Percentiles rank a stretch among this genome's conserved stretches.
phyloP scores from a whole-genome alignment of 345 rosid species.

The Pistacia integerrima region DNA sequence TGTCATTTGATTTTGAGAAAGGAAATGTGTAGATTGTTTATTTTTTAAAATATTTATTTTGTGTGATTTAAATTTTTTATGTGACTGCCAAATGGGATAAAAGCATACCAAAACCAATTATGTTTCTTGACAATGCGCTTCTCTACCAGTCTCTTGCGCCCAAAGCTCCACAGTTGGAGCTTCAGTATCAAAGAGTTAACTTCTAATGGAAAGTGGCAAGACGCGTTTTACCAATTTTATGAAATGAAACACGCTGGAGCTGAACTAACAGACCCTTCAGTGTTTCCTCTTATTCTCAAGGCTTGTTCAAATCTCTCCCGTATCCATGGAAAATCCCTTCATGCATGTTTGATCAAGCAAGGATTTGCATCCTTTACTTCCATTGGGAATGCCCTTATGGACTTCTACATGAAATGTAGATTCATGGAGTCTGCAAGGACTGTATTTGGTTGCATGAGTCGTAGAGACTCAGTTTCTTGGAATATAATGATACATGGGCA shows the following conservation, averaged over 20 bases:
- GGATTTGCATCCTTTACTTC: constrained; percentile 53
- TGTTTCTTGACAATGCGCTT: constrained; percentile 30
- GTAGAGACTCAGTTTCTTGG: constrained; percentile 70
- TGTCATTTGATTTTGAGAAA: neutral
- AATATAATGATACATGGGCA: constrained; percentile 58
- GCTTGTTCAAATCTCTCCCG: constrained; percentile 52
- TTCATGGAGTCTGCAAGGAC: constrained; percentile 44
- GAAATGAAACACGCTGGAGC: constrained; percentile 42
- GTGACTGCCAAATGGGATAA: neutral
- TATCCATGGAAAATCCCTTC: constrained; percentile 46
- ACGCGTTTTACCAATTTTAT: constrained; percentile 42
- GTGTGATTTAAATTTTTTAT: neutral
- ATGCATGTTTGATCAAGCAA: constrained; percentile 52
- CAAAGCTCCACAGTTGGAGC: constrained; percentile 38
- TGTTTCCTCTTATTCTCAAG: constrained; percentile 56
- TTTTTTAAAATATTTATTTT: neutral
- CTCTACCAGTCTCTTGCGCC: constrained; percentile 18
- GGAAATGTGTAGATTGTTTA: neutral
- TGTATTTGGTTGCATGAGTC: constrained; percentile 39
- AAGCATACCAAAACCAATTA: neutral
- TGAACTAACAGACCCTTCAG: constrained; percentile 41
- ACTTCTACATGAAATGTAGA: constrained; percentile 58
- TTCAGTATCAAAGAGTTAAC: constrained; percentile 50
- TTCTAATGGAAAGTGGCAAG: constrained; percentile 50
- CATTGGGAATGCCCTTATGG: constrained; percentile 58